A percentile compares a stretch with the other conserved stretches of the same genome.
phyloP scores from a whole-genome alignment of 2,329 filamentous ascomycete species.

The Dactylonectria macrodidyma region DNA sequence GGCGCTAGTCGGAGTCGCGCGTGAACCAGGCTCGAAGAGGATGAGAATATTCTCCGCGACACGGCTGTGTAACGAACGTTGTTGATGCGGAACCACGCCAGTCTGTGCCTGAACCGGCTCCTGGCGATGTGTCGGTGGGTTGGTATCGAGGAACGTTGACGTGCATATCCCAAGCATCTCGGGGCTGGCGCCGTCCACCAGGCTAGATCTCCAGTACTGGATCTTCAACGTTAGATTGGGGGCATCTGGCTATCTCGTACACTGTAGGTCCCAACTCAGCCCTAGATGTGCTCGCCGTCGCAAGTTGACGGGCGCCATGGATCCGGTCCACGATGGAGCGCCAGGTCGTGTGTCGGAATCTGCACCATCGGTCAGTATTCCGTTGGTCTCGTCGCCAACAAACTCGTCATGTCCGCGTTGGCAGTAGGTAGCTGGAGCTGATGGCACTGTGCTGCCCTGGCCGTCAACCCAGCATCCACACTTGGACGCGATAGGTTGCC shows the following conservation, averaged over 20 bases:
- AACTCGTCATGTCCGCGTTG: slow-evolving; percentile 27
- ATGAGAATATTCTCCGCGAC: slow-evolving; percentile 51
- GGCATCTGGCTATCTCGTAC: slow-evolving; percentile 32
- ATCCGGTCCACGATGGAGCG: slow-evolving; percentile 42
- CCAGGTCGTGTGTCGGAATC: slow-evolving; percentile 34
- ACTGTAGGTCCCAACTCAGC: slow-evolving; percentile 39
- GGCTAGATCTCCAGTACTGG: slow-evolving; percentile 36
- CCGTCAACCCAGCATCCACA: slow-evolving; percentile 10
- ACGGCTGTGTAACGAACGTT: slow-evolving; percentile 47
- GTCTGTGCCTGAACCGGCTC: slow-evolving; percentile 43
- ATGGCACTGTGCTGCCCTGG: slow-evolving; percentile 20
- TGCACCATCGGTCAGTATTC: slow-evolving; percentile 33
- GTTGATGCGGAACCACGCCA: slow-evolving; percentile 46
- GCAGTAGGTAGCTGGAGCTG: slow-evolving; percentile 21
- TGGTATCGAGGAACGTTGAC: slow-evolving; percentile 46
- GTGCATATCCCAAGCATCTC: slow-evolving; percentile 45
- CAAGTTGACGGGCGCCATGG: slow-evolving; percentile 42
- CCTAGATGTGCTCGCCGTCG: slow-evolving; percentile 45
- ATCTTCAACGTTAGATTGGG: slow-evolving; percentile 29
- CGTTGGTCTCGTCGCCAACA: slow-evolving; percentile 16
- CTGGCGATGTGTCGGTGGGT: slow-evolving; percentile 41
- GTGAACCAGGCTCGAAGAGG: slow-evolving; percentile 49
- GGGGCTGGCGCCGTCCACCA: slow-evolving; percentile 42
- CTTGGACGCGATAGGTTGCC: slow-evolving; percentile 30
- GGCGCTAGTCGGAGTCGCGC: slow-evolving; percentile 50